phyloP scores from a whole-genome alignment of 495 filamentous ascomycete species.

The Daldinia concentrica region DNA sequence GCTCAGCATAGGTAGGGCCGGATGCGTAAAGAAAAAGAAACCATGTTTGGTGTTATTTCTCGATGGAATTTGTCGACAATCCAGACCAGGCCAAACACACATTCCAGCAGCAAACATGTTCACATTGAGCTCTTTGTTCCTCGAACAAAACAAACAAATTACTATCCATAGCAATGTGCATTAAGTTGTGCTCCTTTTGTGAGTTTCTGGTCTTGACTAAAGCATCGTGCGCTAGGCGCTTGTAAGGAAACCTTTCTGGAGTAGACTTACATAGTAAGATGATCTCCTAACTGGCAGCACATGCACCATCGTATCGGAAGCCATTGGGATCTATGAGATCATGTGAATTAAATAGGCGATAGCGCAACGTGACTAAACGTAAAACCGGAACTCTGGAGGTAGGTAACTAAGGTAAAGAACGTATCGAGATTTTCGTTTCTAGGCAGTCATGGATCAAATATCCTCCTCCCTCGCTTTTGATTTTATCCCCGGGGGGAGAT shows the following conservation, averaged over 20 bases:
- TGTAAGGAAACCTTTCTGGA: background rate
- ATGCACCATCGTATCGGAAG: background rate
- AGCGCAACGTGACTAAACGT: background rate
- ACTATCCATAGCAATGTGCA: background rate
- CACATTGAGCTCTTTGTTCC: background rate
- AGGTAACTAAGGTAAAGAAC: background rate
- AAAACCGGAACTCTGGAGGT: background rate
- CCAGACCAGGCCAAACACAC: slow-evolving; percentile 1
- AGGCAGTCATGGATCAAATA: background rate
- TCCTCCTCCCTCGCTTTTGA: background rate
- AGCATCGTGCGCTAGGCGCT: background rate
- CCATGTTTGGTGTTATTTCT: slow-evolving; percentile 16
- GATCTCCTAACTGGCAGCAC: background rate
- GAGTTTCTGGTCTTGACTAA: background rate
- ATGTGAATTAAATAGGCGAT: background rate
- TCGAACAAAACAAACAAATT: background rate
- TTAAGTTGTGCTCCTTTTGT: background rate
- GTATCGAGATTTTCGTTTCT: background rate
- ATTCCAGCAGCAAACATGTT: slow-evolving; percentile 27
- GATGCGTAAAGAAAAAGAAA: background rate
- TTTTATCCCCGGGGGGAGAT: slow-evolving; percentile 8
- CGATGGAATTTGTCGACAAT: slow-evolving; percentile 25
- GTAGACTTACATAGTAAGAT: background rate
- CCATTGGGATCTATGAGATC: background rate
- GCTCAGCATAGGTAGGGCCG: background rate